Evolutionary conservation across 768 basidiomycete genomes (phyloP), one percentile per base, ranked within the genome.

Genomic region (Rubroboletus pulcherrimus): DNA sequence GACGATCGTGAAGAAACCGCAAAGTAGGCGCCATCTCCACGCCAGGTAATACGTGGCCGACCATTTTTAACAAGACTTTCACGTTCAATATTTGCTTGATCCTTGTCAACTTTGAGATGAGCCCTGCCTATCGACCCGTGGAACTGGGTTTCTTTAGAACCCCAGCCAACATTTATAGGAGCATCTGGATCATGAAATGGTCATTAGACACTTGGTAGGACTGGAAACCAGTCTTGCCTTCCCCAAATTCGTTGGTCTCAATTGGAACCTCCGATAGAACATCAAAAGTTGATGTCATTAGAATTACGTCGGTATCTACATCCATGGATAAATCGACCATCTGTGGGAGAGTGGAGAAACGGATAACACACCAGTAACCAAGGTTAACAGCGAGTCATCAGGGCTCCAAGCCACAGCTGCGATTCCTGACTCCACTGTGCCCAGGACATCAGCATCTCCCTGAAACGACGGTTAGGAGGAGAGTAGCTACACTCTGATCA

Each of bases 161-260:
- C 97, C 97, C 97, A 99, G 15, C 97, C 97, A 56, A 98, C 93
- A 63, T 95, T 92, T 64, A 98, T 93, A 3, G 91, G 91, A 26
- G 86, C 83, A 68, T 93, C 93, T 93, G 62, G 5, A 55, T 59
- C 31, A 44, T 37, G 38, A 44, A 62, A 31, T 56, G 48, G 43
- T 63, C 38, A 69, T 45, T 26, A 40, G 19, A 47, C 2, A 31
- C 21, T 17, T 49, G 12, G 5, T 14, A 33, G 33, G 47, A 34
- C 56, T 44, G 43, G 29, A 51, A 19, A 44, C 4, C 0, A 45
- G 44, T 43, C 75, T 51, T 51, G 86, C 91, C 92, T 80, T 95
- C 87, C 38, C 96, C 97, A 62, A 94, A 95, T 41, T 91, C 89
- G 38, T 75, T 68, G 0, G 84, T 80, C 59, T 89, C 81, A 1